These are phyloP conservation scores for Fusarium avenaceum DNA, from an alignment of 2,329 filamentous ascomycete species.

Conservation along the genomic window DNA sequence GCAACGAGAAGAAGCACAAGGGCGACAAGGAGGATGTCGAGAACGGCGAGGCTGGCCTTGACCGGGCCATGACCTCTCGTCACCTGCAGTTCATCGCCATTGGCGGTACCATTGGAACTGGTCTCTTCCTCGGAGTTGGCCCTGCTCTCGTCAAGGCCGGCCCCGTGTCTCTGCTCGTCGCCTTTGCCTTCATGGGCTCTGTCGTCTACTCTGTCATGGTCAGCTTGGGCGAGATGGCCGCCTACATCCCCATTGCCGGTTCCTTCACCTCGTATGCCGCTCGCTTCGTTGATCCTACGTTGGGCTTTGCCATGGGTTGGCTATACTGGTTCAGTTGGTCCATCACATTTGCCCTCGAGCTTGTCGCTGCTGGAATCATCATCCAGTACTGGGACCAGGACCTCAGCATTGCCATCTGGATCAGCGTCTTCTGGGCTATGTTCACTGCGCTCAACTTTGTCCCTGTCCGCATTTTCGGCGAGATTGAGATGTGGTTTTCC, in stretches of 20 bases:
- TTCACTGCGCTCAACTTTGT: conserved; percentile 79
- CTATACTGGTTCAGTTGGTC: conserved; percentile 87
- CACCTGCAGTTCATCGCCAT: conserved; percentile 67
- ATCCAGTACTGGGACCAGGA: conserved; percentile 79
- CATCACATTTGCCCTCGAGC: conserved; percentile 79
- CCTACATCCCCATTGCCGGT: conserved; percentile 81
- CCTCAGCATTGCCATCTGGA: conserved; percentile 78
- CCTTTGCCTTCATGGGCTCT: conserved; percentile 76
- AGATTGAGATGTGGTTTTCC: conserved; percentile 84
- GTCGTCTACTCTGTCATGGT: conserved; percentile 84
- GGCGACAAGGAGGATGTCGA: conserved; percentile 54
- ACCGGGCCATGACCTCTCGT: conserved; percentile 55
- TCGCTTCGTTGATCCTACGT: conserved; percentile 78
- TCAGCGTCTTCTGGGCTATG: conserved; percentile 78
- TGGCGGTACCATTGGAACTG: conserved; percentile 77
- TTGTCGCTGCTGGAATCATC: conserved; percentile 79
- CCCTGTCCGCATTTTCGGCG: conserved; percentile 79
- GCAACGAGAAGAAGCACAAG: conserved; percentile 46
- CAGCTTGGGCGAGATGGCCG: conserved; percentile 78
- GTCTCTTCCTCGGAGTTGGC: conserved; percentile 78
- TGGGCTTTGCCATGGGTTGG: conserved; percentile 85
- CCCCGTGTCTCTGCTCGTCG: conserved; percentile 75
- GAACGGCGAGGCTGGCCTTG: conserved; percentile 55
- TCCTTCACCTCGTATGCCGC: conserved; percentile 82
- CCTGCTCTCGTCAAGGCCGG: conserved; percentile 72